A percentile compares a stretch with the other conserved stretches of the same genome.
Evolutionary conservation across 345 rosid species (phyloP).

Genomic region (Gossypium raimondii): DNA sequence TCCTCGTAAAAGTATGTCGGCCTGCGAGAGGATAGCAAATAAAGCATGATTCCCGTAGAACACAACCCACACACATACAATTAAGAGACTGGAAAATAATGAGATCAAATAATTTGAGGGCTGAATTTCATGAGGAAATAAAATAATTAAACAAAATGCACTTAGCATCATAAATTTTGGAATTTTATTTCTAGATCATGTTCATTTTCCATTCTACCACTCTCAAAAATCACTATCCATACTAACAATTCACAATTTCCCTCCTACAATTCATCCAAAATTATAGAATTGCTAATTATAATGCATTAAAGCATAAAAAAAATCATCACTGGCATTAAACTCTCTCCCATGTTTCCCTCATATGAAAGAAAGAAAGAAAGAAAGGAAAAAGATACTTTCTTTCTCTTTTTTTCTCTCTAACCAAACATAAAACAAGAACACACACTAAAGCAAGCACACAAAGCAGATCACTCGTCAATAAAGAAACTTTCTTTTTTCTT

Average conservation of each 20-base stretch:
- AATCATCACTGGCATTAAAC: too few relatives aligned
- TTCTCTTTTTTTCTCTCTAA: background rate
- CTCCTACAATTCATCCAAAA: background rate
- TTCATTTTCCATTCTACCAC: background rate
- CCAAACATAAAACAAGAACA: background rate
- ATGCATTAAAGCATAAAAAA: background rate
- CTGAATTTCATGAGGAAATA: background rate
- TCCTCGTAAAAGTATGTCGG: constrained; percentile 80
- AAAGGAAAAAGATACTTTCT: too few relatives aligned
- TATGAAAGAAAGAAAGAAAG: too few relatives aligned
- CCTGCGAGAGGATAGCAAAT: constrained; percentile 35
- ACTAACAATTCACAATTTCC: background rate
- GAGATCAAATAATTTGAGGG: background rate
- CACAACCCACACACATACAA: background rate
- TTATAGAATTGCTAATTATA: background rate
- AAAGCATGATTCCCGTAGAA: background rate
- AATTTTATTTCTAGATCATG: background rate
- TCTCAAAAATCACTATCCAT: background rate
- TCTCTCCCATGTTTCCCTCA: too few relatives aligned
- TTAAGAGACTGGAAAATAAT: background rate
- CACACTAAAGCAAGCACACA: background rate
- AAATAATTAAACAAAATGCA: background rate
- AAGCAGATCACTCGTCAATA: background rate
- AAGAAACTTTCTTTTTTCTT: too few relatives aligned
- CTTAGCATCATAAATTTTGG: background rate